These are phyloP conservation scores for Cadophora gregata DNA, from an alignment of 2,329 filamentous ascomycete genomes.

Conservation along the genomic window DNA sequence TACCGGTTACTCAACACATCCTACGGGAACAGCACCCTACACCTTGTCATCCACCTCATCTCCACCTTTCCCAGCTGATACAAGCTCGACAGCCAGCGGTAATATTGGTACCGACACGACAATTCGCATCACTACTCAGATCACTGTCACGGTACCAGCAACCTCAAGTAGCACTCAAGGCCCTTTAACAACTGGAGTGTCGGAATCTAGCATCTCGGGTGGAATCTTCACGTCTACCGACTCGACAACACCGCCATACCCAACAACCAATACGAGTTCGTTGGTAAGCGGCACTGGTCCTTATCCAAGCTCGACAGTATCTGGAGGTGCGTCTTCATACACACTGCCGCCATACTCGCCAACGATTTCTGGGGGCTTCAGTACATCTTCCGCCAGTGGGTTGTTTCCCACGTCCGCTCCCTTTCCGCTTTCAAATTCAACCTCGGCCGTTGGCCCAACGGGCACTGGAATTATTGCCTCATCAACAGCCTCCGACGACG, in stretches of 20 bases:
- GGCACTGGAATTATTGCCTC: slow-evolving; percentile 17
- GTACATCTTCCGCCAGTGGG: slow-evolving; percentile 11
- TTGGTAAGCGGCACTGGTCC: background rate
- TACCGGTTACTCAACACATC: background rate
- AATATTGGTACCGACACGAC: slow-evolving; percentile 12
- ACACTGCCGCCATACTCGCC: slow-evolving; percentile 4
- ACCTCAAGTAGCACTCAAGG: background rate
- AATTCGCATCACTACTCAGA: background rate
- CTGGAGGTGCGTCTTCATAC: background rate
- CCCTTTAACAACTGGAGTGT: slow-evolving; percentile 20
- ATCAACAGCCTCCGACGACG: background rate
- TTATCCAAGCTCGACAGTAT: background rate
- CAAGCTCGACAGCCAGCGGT: slow-evolving; percentile 10
- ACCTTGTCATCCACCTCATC: background rate
- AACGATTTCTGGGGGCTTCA: slow-evolving; percentile 12
- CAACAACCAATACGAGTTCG: slow-evolving; percentile 11
- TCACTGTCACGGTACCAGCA: slow-evolving; percentile 10
- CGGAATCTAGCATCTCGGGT: slow-evolving; percentile 6
- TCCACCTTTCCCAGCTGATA: slow-evolving; percentile 16
- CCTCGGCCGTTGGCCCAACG: slow-evolving; percentile 18
- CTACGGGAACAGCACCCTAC: slow-evolving; percentile 20
- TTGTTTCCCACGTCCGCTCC: slow-evolving; percentile 24
- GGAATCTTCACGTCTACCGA: slow-evolving; percentile 9
- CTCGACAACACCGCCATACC: slow-evolving; percentile 6
- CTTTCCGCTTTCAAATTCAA: slow-evolving; percentile 23